Conservation (phyloP, 179 eudicot genomes). For the Gypsophila paniculata region DNA sequence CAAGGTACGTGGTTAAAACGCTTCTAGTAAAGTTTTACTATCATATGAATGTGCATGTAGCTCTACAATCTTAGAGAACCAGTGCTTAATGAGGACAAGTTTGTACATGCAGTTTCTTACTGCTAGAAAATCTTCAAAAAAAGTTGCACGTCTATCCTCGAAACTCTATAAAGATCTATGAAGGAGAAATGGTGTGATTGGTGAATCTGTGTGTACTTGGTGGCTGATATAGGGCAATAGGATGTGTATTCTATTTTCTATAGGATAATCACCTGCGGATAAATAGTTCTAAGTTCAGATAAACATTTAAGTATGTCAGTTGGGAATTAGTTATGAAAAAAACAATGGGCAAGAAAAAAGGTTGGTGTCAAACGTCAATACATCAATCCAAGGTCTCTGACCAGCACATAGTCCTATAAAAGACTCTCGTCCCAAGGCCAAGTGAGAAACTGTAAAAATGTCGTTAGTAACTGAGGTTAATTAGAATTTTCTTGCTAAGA, state of each 20-base stretch:
- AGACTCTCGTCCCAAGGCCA: too few species aligned
- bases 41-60: background rate
- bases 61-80: background rate
- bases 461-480: too few species aligned
- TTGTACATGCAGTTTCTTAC: background rate
- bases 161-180: background rate
- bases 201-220: background rate
- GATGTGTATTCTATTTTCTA: background rate
- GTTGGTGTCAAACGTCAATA: background rate
- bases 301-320: background rate
- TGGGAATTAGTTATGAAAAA: background rate
- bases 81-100: background rate
- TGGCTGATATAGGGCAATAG: background rate
- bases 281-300: background rate
- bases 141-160: background rate
- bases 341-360: background rate
- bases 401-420: too few species aligned
- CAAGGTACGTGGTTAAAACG: constrained; percentile 52
- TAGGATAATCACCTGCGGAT: background rate
- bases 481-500: background rate
- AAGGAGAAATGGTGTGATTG: background rate
- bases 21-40: background rate
- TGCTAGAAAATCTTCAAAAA: background rate
- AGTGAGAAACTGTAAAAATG: background rate
- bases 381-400: background rate